These are phyloP conservation scores for Groenewaldozyma sp. DNA, from an alignment of 1,139 yeast genomes.

Conservation along the genomic window DNA sequence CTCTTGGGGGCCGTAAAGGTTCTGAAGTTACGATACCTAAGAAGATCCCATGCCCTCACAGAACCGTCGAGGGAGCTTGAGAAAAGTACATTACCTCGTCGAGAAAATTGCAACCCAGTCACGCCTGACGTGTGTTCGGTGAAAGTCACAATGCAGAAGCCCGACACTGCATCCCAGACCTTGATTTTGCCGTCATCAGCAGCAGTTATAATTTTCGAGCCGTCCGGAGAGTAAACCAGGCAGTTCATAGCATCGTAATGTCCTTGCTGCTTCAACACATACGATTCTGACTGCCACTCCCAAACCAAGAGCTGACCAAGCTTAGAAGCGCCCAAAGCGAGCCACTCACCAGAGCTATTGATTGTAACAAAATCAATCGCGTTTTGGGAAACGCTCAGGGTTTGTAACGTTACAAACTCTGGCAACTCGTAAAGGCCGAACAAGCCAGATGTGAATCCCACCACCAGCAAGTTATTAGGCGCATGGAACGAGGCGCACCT, in stretches of 20 bases:
- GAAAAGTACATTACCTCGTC: slow-evolving; percentile 79
- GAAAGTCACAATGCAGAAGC: slow-evolving; percentile 87
- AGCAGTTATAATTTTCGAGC: slow-evolving; percentile 84
- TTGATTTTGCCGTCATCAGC: slow-evolving; percentile 95
- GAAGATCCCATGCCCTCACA: slow-evolving; percentile 91
- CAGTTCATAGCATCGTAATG: slow-evolving; percentile 88
- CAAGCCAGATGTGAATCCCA: slow-evolving; percentile 88
- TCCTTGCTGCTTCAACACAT: slow-evolving; percentile 91
- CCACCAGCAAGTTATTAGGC: slow-evolving; percentile 57
- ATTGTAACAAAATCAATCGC: slow-evolving; percentile 75
- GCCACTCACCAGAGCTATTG: slow-evolving; percentile 89
- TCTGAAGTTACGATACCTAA: slow-evolving; percentile 87
- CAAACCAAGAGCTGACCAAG: slow-evolving; percentile 91
- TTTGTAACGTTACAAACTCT: slow-evolving; percentile 68
- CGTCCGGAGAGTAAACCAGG: slow-evolving; percentile 88
- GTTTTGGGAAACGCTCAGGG: slow-evolving; percentile 85
- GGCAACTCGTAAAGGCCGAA: slow-evolving; percentile 88
- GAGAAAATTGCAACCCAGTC: slow-evolving; percentile 79
- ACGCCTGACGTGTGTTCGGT: slow-evolving; percentile 86
- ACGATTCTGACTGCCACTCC: slow-evolving; percentile 98
- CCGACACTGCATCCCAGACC: slow-evolving; percentile 91
- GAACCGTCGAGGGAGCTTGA: slow-evolving; percentile 94
- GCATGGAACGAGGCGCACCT: slow-evolving; percentile 82
- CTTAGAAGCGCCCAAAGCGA: slow-evolving; percentile 86
- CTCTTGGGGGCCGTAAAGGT: slow-evolving; percentile 88